A percentile compares a stretch with the other conserved stretches of the same genome.
Conservation (phyloP, 1,284 basidiomycete genomes). For the Fomitopsis pinicola region DNA sequence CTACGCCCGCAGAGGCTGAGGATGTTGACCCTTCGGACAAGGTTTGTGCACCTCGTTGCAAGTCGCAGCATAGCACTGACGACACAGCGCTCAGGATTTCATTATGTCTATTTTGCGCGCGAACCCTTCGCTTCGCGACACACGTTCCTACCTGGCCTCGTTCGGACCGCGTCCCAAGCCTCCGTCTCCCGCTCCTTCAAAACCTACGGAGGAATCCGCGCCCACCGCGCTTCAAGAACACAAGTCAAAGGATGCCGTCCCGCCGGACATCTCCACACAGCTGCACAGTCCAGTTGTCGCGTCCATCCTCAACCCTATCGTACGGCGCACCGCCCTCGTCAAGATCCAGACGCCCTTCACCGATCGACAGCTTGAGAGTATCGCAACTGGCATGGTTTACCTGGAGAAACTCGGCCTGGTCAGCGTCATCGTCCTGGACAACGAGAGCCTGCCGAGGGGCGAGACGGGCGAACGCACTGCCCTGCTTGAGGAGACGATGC, state of each 20-base stretch:
- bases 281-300: slow-evolving; percentile 61
- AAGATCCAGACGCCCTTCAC: slow-evolving; percentile 98
- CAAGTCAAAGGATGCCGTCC: slow-evolving; percentile 15
- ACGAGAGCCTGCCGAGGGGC: slow-evolving; percentile 71
- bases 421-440: slow-evolving; percentile 92
- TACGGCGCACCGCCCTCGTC: slow-evolving; percentile 86
- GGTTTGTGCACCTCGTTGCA: slow-evolving; percentile 23
- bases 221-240: slow-evolving; percentile 15
- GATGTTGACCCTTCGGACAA: slow-evolving; percentile 48
- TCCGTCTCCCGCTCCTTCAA: slow-evolving; percentile 19
- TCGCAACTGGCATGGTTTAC: slow-evolving; percentile 91
- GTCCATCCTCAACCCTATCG: slow-evolving; percentile 83
- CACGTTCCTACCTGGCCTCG: slow-evolving; percentile 83
- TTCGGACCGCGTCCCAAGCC: slow-evolving; percentile 58
- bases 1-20: slow-evolving; percentile 35
- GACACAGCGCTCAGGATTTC: slow-evolving; percentile 68
- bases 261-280: slow-evolving; percentile 25
- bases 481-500: slow-evolving; percentile 73
- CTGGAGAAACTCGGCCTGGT: slow-evolving; percentile 94
- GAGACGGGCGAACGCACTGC: slow-evolving; percentile 61
- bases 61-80: background rate
- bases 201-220: slow-evolving; percentile 6
- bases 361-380: slow-evolving; percentile 92
- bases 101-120: slow-evolving; percentile 94
- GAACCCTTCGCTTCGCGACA: slow-evolving; percentile 90